These are phyloP conservation scores for Diaporthe citriasiana DNA, from an alignment of 2,329 filamentous ascomycete genomes.

Conservation along the genomic window DNA sequence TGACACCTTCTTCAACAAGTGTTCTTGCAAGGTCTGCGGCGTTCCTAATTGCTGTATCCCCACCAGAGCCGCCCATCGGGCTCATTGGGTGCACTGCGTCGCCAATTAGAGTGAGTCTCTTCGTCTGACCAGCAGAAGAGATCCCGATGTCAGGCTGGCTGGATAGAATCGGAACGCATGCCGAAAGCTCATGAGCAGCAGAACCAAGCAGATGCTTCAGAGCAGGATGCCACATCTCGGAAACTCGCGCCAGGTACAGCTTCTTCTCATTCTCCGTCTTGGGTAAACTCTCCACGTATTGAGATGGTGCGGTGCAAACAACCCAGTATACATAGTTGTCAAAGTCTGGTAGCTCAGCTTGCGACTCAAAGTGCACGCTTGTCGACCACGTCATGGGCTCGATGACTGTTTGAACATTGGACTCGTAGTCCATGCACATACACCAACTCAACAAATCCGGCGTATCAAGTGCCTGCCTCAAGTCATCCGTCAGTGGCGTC, in stretches of 20 bases:
- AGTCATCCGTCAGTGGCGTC: constrained; percentile 46
- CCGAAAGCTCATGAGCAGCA: constrained; percentile 45
- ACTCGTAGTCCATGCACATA: constrained; percentile 49
- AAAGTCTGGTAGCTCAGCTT: constrained; percentile 45
- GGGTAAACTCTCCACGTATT: constrained; percentile 46
- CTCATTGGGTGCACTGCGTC: constrained; percentile 47
- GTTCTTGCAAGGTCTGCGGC: constrained; percentile 48
- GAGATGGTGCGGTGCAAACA: constrained; percentile 47
- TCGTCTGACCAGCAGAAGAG: constrained; percentile 39
- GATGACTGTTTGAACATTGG: constrained; percentile 48
- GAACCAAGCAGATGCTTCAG: constrained; percentile 47
- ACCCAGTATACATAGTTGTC: constrained; percentile 49
- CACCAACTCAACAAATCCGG: constrained; percentile 49
- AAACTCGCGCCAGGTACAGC: constrained; percentile 43
- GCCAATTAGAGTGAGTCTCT: constrained; percentile 46
- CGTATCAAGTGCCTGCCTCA: constrained; percentile 42
- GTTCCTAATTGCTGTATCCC: constrained; percentile 48
- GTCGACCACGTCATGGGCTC: constrained; percentile 50
- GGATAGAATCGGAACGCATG: constrained; percentile 48
- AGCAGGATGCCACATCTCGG: constrained; percentile 48
- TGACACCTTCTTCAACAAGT: constrained; percentile 46
- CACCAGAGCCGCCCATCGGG: constrained; percentile 50
- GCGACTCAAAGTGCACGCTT: constrained; percentile 44
- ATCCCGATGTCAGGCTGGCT: constrained; percentile 50
- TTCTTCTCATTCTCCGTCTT: constrained; percentile 47